A percentile compares a stretch with the other conserved stretches of the same genome.
Conservation (phyloP, 495 filamentous ascomycete species). For the Corynascus novoguineensis region DNA sequence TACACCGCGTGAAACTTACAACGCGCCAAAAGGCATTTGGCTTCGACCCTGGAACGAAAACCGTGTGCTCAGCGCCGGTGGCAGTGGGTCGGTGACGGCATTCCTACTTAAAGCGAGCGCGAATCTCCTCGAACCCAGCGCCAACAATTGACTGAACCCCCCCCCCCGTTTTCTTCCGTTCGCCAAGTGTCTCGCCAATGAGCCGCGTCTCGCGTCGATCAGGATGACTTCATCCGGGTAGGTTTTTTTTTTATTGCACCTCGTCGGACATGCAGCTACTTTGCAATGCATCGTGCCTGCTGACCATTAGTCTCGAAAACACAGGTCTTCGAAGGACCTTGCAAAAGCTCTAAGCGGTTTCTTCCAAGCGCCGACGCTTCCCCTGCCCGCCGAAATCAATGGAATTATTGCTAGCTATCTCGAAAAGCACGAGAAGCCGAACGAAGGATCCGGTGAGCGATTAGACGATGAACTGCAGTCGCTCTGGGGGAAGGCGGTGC, state of each 20-base stretch:
- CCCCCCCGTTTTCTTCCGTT: not conserved
- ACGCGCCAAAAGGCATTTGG: not conserved
- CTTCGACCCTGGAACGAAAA: not conserved
- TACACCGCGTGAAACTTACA: too few species aligned
- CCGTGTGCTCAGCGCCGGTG: not conserved
- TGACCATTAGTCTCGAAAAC: not conserved
- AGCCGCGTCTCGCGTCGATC: slow-evolving; percentile 15
- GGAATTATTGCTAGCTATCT: slow-evolving; percentile 56
- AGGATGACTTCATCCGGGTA: slow-evolving; percentile 36
- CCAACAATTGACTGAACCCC: slow-evolving; percentile 1
- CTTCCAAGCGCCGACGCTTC: slow-evolving; percentile 47
- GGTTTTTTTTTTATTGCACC: not conserved
- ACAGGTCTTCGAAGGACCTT: slow-evolving; percentile 52
- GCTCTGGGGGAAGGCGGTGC: slow-evolving; percentile 54
- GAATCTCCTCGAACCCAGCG: not conserved
- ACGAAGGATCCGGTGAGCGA: slow-evolving; percentile 55
- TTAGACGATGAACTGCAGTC: slow-evolving; percentile 61
- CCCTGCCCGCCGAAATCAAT: slow-evolving; percentile 57
- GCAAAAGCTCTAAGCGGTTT: slow-evolving; percentile 52
- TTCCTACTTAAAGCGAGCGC: not conserved
- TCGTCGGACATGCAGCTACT: not conserved
- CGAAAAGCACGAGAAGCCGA: slow-evolving; percentile 50
- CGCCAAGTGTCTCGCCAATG: slow-evolving; percentile 14
- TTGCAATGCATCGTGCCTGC: not conserved
- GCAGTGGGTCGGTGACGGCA: not conserved